Base-by-base conservation (phyloP, 2,329 filamentous ascomycete genomes). In the Aspergillus amoenus region DNA sequence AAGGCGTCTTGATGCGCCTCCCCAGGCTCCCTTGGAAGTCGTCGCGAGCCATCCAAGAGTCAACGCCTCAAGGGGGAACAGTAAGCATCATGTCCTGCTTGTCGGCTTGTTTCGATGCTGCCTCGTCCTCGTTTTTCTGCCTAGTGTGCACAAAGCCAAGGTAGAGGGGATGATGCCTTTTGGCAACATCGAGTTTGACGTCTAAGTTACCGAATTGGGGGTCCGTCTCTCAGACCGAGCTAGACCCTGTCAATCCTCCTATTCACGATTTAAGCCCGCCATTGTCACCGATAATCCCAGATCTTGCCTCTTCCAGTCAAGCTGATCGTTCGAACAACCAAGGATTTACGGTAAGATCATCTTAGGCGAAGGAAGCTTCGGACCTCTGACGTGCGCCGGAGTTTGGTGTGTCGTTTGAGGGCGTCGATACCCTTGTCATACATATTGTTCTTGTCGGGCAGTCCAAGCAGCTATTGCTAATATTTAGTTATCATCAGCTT, bases 231-330 rank as follows among this genome's bases (percentile, higher is more conserved):
- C 48, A 52, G 27, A 49, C 42, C 27, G 40, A 57, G 30, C 48
- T 44, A 57, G 44, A 57, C 55, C 55, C 55, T 57, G 55, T 44
- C 49, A 57, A 57, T 57, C 55, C 27, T 52, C 49, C 30, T 24
- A 32, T 46, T 53, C 18, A 47, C 12, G 49, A 49, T 57, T 52
- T 48, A 52, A 53, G 44, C 49, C 44, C 55, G 24, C 27, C 37
- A 32, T 21, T 21, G 49, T 44, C 11, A 15, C 4, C 15, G 55
- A 57, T 57, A 42, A 27, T 44, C 55, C 39, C 39, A 52, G 55
- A 53, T 52, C 44, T 44, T 57, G 48, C 55, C 43, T 43, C 13
- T 43, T 46, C 15, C 22, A 43, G 49, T 40, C 44, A 39, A 27
- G 49, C 44, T 52, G 39, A 57, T 57, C 49, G 21, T 4, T 48